Evolutionary conservation across 345 rosid genomes (phyloP).

Genomic region (Balakata baccata): DNA sequence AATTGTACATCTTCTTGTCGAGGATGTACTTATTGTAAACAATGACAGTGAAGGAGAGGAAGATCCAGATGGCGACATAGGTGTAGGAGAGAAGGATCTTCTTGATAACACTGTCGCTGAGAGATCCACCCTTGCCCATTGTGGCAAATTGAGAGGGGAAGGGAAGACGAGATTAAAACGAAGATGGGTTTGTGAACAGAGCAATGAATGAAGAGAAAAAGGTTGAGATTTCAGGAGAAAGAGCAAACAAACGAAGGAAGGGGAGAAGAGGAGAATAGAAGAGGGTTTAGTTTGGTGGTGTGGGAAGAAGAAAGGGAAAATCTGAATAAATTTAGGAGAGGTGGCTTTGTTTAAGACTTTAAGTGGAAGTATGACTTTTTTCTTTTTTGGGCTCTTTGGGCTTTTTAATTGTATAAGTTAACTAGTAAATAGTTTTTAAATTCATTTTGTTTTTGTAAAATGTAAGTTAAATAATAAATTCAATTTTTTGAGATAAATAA

Average conservation of each 20-base stretch:
- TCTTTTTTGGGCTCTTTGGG: too few relatives aligned
- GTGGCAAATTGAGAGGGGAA: not conserved
- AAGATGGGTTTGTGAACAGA: not conserved
- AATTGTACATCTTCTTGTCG: constrained; percentile 93
- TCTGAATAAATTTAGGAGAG: not conserved
- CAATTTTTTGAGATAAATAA: too few relatives aligned
- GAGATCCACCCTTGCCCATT: constrained; percentile 89
- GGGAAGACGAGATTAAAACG: not conserved
- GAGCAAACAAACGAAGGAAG: not conserved
- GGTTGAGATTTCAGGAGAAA: not conserved
- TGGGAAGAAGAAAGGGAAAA: not conserved
- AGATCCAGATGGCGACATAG: constrained; percentile 93
- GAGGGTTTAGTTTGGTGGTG: not conserved
- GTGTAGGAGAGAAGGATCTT: constrained; percentile 91
- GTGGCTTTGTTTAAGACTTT: constrained; percentile 9
- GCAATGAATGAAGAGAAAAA: not conserved
- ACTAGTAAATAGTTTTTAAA: too few relatives aligned
- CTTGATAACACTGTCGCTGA: constrained; percentile 79
- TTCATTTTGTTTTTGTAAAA: too few relatives aligned
- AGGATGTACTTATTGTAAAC: constrained; percentile 99
- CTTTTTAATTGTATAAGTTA: too few relatives aligned
- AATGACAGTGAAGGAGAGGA: constrained; percentile 95
- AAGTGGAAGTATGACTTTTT: not conserved
- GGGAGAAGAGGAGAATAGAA: too few relatives aligned
- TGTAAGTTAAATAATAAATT: too few relatives aligned